Conservation (phyloP, 2,329 filamentous ascomycete species). For the Aspergillus calidoustus region DNA sequence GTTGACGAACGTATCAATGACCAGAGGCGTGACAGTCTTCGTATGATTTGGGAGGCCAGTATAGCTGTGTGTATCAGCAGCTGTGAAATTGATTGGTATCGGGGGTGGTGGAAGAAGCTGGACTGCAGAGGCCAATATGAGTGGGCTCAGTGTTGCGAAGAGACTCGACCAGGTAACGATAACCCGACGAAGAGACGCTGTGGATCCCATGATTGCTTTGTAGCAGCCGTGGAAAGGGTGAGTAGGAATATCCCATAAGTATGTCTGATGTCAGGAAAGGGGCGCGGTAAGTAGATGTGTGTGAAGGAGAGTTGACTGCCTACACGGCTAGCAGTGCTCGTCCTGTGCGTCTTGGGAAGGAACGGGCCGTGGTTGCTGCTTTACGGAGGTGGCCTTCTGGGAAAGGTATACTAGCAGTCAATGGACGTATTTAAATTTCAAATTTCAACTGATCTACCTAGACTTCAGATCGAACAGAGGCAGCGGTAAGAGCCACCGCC, state of each 20-base stretch:
- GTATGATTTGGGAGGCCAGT: not conserved
- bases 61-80: conserved; percentile 1
- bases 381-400: not conserved
- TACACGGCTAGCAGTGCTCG: not conserved
- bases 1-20: conserved; percentile 66
- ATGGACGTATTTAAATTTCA: not conserved
- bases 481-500: not conserved
- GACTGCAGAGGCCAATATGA: not conserved
- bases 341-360: not conserved
- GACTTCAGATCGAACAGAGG: not conserved
- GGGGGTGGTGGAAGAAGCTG: conserved; percentile 12
- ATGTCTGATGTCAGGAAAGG: not conserved
- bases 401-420: not conserved
- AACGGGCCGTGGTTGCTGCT: not conserved
- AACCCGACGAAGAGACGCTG: not conserved
- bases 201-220: conserved; percentile 5
- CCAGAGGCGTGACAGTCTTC: conserved; percentile 25
- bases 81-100: conserved; percentile 6
- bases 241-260: conserved; percentile 10
- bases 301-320: not conserved
- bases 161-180: conserved; percentile 2
- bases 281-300: not conserved
- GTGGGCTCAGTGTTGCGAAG: not conserved
- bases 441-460: not conserved
- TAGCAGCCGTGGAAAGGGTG: not conserved